Percentiles rank a stretch among this genome's conserved stretches.
phyloP scores from a whole-genome alignment of 352 stramenopile genomes.

The Pythium aquatile region DNA sequence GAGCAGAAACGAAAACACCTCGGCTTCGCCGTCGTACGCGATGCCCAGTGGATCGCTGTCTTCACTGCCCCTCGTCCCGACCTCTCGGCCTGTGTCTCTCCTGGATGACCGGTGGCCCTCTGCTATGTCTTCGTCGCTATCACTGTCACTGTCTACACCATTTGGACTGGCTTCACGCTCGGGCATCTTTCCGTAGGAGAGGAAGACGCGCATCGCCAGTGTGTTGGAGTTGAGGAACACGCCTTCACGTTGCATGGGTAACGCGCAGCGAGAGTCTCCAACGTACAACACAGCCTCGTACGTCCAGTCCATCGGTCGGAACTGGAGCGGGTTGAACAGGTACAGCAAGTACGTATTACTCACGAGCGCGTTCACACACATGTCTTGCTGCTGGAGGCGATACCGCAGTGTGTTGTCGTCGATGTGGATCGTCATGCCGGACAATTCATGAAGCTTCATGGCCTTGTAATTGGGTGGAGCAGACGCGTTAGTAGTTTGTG shows the following conservation, averaged over 20 bases:
- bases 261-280: slow-evolving; percentile 39
- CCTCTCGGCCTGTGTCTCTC: slow-evolving; percentile 19
- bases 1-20: slow-evolving; percentile 65
- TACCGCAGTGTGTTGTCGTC: slow-evolving; percentile 86
- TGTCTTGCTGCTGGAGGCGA: slow-evolving; percentile 43
- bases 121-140: slow-evolving; percentile 12
- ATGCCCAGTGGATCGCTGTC: slow-evolving; percentile 63
- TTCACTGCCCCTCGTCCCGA: slow-evolving; percentile 44
- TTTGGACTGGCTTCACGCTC: slow-evolving; percentile 26
- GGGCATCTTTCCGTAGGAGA: slow-evolving; percentile 81
- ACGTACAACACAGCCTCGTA: slow-evolving; percentile 70
- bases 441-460: slow-evolving; percentile 78
- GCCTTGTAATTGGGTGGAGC: slow-evolving; percentile 15
- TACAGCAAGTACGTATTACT: slow-evolving; percentile 89
- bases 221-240: slow-evolving; percentile 79
- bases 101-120: neutral
- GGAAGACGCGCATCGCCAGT: slow-evolving; percentile 68
- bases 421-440: slow-evolving; percentile 82
- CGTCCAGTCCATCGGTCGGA: slow-evolving; percentile 80
- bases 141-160: slow-evolving; percentile 6
- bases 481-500: neutral
- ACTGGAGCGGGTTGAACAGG: slow-evolving; percentile 81
- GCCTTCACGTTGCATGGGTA: slow-evolving; percentile 71
- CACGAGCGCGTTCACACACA: slow-evolving; percentile 80
- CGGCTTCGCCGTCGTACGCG: slow-evolving; percentile 46